phyloP scores from a whole-genome alignment of 495 filamentous ascomycete species.

The Aspergillus affinis region DNA sequence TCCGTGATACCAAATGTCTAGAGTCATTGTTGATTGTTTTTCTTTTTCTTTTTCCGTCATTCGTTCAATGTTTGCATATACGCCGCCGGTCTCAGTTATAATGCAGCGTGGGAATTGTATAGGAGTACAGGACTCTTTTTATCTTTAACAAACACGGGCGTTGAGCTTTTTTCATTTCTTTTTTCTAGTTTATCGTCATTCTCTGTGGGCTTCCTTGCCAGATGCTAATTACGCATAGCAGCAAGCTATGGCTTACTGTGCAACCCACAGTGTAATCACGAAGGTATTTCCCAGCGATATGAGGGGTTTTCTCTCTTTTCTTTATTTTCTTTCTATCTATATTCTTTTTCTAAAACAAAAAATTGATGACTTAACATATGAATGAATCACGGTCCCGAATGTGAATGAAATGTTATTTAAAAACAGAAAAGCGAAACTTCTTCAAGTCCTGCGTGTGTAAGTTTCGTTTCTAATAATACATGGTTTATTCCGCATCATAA shows the following conservation, averaged over 20 bases:
- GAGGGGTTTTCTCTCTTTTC: not conserved
- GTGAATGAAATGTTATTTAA: too few relatives aligned
- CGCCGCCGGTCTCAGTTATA: constrained; percentile 4
- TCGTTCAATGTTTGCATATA: constrained; percentile 17
- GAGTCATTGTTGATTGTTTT: constrained; percentile 5
- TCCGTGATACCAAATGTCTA: constrained; percentile 25
- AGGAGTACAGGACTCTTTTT: not conserved
- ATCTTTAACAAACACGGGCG: not conserved
- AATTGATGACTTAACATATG: not conserved
- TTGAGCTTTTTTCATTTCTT: not conserved
- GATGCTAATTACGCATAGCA: constrained; percentile 10
- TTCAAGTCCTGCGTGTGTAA: not conserved
- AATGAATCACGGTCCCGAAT: too few relatives aligned
- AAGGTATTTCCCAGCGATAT: constrained; percentile 11
- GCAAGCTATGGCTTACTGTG: constrained; percentile 2
- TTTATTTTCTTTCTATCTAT: not conserved
- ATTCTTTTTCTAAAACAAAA: not conserved
- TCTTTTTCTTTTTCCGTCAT: constrained; percentile 7
- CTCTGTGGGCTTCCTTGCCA: constrained; percentile 3
- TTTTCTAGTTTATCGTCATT: constrained; percentile 6
- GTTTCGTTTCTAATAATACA: not conserved
- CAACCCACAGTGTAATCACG: not conserved
- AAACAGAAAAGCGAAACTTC: too few relatives aligned
- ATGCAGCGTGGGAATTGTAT: constrained; percentile 19
- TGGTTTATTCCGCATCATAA: too few relatives aligned